These are phyloP conservation scores for Backusella mclennaniae DNA, from an alignment of 192 early-diverging fungal genomes.

Conservation along the genomic window DNA sequence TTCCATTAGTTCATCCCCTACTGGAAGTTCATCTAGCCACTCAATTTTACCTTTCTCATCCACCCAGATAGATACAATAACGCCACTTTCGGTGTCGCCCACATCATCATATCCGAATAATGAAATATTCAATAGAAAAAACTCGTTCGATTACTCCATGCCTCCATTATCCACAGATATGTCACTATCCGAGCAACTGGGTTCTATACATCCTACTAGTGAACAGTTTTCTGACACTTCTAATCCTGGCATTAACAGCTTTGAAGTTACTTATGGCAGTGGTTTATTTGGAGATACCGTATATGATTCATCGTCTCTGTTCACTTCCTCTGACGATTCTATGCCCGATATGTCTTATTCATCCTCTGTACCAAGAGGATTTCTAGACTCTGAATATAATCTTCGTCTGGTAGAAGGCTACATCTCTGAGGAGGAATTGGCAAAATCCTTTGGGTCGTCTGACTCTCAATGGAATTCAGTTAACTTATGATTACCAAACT, in stretches of 20 bases:
- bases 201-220: neutral
- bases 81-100: neutral
- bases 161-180: neutral
- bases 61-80: neutral
- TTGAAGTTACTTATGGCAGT: conserved; percentile 17
- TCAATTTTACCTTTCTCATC: neutral
- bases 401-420: neutral
- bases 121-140: neutral
- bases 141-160: neutral
- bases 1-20: neutral
- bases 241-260: conserved; percentile 10
- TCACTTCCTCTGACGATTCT: neutral
- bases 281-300: conserved; percentile 26
- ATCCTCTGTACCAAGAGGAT: neutral
- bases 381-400: neutral
- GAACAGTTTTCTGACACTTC: neutral
- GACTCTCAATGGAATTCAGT: neutral
- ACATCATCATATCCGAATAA: neutral
- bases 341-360: neutral
- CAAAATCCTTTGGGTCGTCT: neutral
- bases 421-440: neutral
- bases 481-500: neutral
- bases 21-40: neutral
- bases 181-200: neutral
- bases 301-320: conserved; percentile 18